These are phyloP conservation scores for Fremontodendron californicum DNA, from an alignment of 345 rosid genomes.

Conservation along the genomic window DNA sequence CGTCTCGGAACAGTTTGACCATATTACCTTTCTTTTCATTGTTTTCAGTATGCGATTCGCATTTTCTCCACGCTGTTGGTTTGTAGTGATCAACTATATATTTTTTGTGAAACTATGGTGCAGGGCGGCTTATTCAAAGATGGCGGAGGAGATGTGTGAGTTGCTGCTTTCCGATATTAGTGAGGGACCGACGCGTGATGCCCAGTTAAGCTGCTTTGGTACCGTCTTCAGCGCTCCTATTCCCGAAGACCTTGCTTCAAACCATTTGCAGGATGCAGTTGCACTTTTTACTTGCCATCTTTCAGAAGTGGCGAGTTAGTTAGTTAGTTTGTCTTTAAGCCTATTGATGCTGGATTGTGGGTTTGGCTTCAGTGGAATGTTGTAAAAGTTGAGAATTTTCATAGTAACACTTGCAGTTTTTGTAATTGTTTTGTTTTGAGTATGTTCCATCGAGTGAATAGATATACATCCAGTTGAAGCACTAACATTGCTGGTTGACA, in stretches of 20 bases:
- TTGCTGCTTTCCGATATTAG: constrained; percentile 51
- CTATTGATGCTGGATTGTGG: no score
- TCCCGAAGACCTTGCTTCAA: constrained; percentile 66
- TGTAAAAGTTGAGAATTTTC: no score
- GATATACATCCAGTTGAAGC: no score
- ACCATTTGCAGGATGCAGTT: constrained; percentile 87
- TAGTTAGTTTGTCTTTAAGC: no score
- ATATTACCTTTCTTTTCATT: neutral
- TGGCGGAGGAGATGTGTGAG: constrained; percentile 73
- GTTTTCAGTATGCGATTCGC: neutral
- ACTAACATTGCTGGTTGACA: no score
- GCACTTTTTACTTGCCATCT: constrained; percentile 70
- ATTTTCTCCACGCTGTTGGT: no score
- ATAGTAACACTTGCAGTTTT: no score
- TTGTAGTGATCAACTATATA: no score
- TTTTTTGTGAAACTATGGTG: neutral
- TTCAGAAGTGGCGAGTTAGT: constrained; percentile 54
- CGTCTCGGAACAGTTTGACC: neutral
- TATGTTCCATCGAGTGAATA: no score
- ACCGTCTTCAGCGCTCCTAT: constrained; percentile 62
- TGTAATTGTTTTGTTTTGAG: no score
- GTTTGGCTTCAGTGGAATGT: no score
- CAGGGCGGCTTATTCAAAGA: constrained; percentile 81
- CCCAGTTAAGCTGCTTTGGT: constrained; percentile 63
- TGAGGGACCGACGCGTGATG: constrained; percentile 46